Percentiles rank a stretch among this genome's conserved stretches.
Evolutionary conservation across 169 alveolate species (phyloP).

Genomic region (Hepatocystis sp.): DNA sequence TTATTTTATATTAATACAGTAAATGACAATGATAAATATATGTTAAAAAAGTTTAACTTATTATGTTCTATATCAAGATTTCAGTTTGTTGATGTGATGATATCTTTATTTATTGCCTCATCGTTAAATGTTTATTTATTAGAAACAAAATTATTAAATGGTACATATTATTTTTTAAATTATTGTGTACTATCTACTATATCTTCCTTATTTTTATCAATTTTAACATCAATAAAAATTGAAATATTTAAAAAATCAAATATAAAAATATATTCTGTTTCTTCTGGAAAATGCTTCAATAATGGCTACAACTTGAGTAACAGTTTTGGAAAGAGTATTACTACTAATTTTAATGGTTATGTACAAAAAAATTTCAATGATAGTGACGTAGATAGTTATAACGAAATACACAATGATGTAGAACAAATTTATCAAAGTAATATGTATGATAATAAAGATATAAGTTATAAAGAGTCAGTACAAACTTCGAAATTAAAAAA

Average conservation of each 20-base stretch:
- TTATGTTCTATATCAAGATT: slow-evolving; percentile 51
- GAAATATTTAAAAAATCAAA: slow-evolving; percentile 32
- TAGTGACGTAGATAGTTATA: neutral
- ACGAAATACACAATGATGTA: neutral
- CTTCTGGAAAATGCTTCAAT: slow-evolving; percentile 3
- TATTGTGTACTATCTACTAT: slow-evolving; percentile 51
- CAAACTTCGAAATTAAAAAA: neutral
- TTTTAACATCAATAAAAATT: slow-evolving; percentile 35
- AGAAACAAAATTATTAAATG: slow-evolving; percentile 48
- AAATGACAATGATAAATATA: slow-evolving; percentile 35
- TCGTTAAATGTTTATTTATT: slow-evolving; percentile 49
- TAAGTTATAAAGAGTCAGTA: neutral
- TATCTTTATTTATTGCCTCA: slow-evolving; percentile 54
- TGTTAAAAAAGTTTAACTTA: slow-evolving; percentile 33
- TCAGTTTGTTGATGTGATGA: slow-evolving; percentile 67
- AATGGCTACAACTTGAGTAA: neutral
- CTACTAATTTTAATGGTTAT: neutral
- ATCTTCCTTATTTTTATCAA: slow-evolving; percentile 42
- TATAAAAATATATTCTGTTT: slow-evolving; percentile 18
- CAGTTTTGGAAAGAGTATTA: neutral
- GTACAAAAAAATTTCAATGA: neutral
- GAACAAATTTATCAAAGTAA: neutral
- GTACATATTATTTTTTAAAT: slow-evolving; percentile 49
- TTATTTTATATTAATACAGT: slow-evolving; percentile 30
- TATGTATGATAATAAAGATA: neutral